Percentiles rank a stretch among this genome's conserved stretches.
phyloP scores from a whole-genome alignment of 2,329 filamentous ascomycete species.

The Emericellopsis cladophorae region DNA sequence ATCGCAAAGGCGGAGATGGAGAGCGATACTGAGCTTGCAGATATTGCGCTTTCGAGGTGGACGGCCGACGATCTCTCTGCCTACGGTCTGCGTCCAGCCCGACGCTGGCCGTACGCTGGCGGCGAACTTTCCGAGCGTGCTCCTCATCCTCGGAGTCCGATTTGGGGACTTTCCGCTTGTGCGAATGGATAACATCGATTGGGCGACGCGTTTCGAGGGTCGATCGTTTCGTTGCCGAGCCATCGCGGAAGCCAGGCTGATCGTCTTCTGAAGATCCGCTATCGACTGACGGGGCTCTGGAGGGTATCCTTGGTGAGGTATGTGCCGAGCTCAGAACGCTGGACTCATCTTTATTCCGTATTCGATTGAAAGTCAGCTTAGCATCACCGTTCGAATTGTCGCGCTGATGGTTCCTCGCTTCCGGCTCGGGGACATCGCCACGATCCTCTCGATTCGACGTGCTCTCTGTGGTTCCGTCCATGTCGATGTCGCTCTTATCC shows the following conservation, averaged over 20 bases:
- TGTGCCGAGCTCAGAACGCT: constrained; percentile 45
- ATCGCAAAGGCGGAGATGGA: constrained; percentile 42
- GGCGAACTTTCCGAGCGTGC: constrained; percentile 39
- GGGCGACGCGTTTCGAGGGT: no score
- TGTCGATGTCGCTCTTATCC: constrained; percentile 46
- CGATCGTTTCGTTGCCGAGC: no score
- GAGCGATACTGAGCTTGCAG: constrained; percentile 27
- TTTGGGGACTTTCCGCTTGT: constrained; percentile 41
- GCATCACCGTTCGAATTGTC: constrained; percentile 9
- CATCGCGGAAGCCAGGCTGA: no score
- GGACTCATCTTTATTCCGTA: constrained; percentile 37
- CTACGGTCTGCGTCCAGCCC: constrained; percentile 19
- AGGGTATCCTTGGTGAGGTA: constrained; percentile 30
- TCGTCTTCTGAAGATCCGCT: constrained; percentile 18
- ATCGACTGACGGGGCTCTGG: constrained; percentile 1
- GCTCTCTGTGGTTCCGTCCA: constrained; percentile 11
- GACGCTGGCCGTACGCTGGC: constrained; percentile 35
- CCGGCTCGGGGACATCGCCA: background rate
- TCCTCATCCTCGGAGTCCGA: constrained; percentile 48
- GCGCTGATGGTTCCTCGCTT: background rate
- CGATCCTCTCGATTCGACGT: no score
- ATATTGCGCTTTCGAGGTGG: no score
- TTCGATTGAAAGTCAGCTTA: constrained; percentile 8
- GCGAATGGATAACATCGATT: constrained; percentile 7
- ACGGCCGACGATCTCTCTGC: no score